Conservation (phyloP, 495 filamentous ascomycete genomes). For the Lasiosphaeria miniovina region DNA sequence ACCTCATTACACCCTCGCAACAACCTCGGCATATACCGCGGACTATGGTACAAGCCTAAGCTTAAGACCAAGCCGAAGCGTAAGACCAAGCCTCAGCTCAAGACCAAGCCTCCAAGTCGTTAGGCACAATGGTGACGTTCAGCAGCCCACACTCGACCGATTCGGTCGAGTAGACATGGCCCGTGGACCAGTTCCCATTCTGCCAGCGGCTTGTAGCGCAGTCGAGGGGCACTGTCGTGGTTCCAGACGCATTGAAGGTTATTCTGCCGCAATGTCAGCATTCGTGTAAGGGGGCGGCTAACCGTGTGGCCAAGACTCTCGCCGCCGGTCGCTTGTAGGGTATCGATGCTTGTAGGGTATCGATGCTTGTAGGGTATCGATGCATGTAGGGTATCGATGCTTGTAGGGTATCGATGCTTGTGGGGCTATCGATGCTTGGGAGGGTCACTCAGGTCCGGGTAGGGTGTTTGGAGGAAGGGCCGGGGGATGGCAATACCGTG, state of each 20-base stretch:
- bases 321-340: no score
- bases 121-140: slow-evolving; percentile 2
- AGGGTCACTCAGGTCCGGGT: no score
- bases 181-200: slow-evolving; percentile 38
- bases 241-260: slow-evolving; percentile 8
- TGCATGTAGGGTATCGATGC: no score
- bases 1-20: no score
- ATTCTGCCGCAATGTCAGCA: background rate
- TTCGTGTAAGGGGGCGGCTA: background rate
- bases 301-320: no score
- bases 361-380: no score
- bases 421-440: background rate
- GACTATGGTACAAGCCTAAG: background rate
- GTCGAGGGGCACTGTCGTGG: slow-evolving; percentile 23
- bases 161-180: slow-evolving; percentile 36
- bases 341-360: background rate
- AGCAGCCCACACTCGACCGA: slow-evolving; percentile 27
- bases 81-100: background rate
- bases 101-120: background rate
- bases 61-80: background rate
- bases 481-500: slow-evolving; percentile 14
- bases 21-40: no score
- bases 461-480: no score
- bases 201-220: slow-evolving; percentile 32
- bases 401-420: background rate